A percentile compares a stretch with the other conserved stretches of the same genome.
Conservation (phyloP, 2,329 filamentous ascomycete species). For the Fusarium torulosum region DNA sequence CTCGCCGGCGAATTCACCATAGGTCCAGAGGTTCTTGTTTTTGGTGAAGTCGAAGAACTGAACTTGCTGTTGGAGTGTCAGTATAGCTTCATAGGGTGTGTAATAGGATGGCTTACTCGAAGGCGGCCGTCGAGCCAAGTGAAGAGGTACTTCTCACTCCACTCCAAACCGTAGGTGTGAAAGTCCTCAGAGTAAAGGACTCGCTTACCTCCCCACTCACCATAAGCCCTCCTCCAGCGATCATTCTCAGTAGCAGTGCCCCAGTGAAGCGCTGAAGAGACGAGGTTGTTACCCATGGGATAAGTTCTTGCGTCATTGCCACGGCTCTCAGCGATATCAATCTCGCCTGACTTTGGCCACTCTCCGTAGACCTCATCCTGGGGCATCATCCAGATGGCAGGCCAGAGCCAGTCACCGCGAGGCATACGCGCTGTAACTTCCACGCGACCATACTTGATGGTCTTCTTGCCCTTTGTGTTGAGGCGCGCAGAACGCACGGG, state of each 20-base stretch:
- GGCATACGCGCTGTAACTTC: slow-evolving; percentile 67
- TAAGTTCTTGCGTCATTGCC: slow-evolving; percentile 58
- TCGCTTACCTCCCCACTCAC: slow-evolving; percentile 50
- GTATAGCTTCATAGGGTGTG: neutral
- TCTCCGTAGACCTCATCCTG: slow-evolving; percentile 60
- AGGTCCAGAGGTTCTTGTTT: slow-evolving; percentile 49
- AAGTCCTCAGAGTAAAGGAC: slow-evolving; percentile 56
- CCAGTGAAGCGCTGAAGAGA: slow-evolving; percentile 61
- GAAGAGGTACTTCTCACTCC: slow-evolving; percentile 64
- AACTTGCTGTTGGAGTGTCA: slow-evolving; percentile 37
- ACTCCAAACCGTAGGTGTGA: slow-evolving; percentile 65
- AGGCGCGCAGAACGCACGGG: slow-evolving; percentile 61
- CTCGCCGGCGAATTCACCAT: slow-evolving; percentile 56
- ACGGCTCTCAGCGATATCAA: slow-evolving; percentile 64
- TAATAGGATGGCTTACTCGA: slow-evolving; percentile 47
- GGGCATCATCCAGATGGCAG: slow-evolving; percentile 61
- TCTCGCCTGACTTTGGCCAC: slow-evolving; percentile 66
- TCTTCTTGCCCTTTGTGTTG: slow-evolving; percentile 59
- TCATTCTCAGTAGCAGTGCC: slow-evolving; percentile 50
- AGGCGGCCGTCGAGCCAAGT: slow-evolving; percentile 62
- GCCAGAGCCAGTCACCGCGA: slow-evolving; percentile 68
- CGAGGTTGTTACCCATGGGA: slow-evolving; percentile 53
- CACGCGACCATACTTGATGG: slow-evolving; percentile 63
- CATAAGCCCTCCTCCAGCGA: slow-evolving; percentile 50
- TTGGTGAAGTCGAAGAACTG: slow-evolving; percentile 52